Percentiles rank a stretch among this genome's conserved stretches.
phyloP scores from a whole-genome alignment of 2,329 filamentous ascomycete species.

The Fusarium lateritium region DNA sequence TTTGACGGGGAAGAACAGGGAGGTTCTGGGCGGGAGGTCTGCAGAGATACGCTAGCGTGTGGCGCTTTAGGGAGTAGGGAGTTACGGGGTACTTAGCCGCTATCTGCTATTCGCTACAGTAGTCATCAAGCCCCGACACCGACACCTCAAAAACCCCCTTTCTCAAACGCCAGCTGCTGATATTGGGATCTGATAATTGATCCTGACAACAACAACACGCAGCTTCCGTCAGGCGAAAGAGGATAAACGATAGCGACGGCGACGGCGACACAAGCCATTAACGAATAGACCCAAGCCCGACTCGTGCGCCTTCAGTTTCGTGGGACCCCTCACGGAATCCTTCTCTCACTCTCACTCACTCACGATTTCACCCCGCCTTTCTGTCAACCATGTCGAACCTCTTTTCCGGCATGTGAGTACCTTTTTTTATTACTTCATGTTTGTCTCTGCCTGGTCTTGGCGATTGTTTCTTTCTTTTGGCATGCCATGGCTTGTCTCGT shows the following conservation, averaged over 20 bases:
- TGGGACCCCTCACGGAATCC: constrained; percentile 33
- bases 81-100: constrained; percentile 47
- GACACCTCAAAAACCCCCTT: constrained; percentile 50
- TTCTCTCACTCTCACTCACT: constrained; percentile 42
- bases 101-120: neutral
- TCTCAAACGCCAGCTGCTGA: constrained; percentile 44
- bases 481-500: constrained; percentile 1
- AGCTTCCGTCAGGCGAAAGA: constrained; percentile 8
- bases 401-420: constrained; percentile 74
- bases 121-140: constrained; percentile 41
- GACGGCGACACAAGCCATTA: neutral
- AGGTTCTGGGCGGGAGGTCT: constrained; percentile 19
- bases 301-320: constrained; percentile 9
- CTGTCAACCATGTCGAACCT: constrained; percentile 69
- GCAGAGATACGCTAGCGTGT: constrained; percentile 38
- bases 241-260: neutral
- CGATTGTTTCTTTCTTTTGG: neutral
- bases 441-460: neutral
- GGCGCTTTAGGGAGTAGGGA: constrained; percentile 31
- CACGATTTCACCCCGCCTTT: constrained; percentile 47
- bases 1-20: constrained; percentile 15
- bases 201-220: constrained; percentile 36
- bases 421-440: constrained; percentile 22
- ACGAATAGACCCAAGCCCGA: neutral
- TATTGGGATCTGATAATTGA: constrained; percentile 39